A percentile compares a stretch with the other conserved stretches of the same genome.
phyloP scores from a whole-genome alignment of 352 stramenopile genomes.

The Pythium vanterpoolii region DNA sequence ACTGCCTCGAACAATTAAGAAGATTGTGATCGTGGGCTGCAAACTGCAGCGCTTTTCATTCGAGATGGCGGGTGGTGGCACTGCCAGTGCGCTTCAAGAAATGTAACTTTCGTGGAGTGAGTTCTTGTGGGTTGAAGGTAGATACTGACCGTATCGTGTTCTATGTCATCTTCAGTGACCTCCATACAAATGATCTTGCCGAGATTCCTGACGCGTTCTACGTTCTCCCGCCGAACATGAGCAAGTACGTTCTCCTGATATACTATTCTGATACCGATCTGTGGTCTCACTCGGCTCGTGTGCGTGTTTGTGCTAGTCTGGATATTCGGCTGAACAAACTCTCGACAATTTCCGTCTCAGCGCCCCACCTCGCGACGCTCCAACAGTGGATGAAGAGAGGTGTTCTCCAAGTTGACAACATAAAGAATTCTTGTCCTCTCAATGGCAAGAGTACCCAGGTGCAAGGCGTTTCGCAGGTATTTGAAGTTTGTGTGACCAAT shows the following conservation, averaged over 20 bases:
- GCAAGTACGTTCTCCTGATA: constrained; percentile 17
- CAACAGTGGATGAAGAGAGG: constrained; percentile 30
- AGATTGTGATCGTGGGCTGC: constrained; percentile 46
- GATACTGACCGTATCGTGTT: not conserved
- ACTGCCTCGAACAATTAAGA: constrained; percentile 39
- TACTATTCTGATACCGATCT: not conserved
- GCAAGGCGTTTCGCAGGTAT: constrained; percentile 25
- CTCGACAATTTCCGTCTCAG: constrained; percentile 30
- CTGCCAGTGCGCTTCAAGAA: constrained; percentile 16
- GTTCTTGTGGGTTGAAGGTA: too few relatives aligned
- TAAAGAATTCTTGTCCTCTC: constrained; percentile 6
- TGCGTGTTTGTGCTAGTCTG: constrained; percentile 23
- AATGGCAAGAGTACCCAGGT: constrained; percentile 7
- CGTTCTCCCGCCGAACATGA: constrained; percentile 7
- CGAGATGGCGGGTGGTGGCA: constrained; percentile 30
- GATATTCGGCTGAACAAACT: constrained; percentile 42
- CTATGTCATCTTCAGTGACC: constrained; percentile 28
- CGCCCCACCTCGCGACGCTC: constrained; percentile 26
- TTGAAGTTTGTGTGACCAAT: constrained; percentile 23
- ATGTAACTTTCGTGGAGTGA: constrained; percentile 3
- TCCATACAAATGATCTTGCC: constrained; percentile 38
- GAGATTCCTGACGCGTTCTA: constrained; percentile 30
- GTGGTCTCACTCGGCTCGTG: not conserved
- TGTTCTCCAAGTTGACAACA: constrained; percentile 35
- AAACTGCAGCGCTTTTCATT: constrained; percentile 38